Evolutionary conservation across 2,329 filamentous ascomycete species (phyloP).

Genomic region (Nemania diffusa): DNA sequence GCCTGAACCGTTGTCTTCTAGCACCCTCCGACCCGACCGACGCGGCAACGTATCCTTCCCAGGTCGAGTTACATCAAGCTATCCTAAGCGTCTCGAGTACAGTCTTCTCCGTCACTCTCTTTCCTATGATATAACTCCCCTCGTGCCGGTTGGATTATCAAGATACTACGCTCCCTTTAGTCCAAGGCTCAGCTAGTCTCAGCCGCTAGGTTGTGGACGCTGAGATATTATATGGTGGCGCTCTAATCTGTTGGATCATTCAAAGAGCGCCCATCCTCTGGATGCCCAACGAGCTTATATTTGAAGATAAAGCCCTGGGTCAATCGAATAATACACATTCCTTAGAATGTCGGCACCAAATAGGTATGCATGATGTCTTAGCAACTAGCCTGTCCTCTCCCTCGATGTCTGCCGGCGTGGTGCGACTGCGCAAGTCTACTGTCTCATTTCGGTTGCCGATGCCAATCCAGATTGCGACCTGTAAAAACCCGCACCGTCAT

Average conservation of each 20-base stretch:
- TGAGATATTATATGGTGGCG: conserved; percentile 38
- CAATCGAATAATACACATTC: conserved; percentile 26
- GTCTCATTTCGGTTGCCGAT: neutral
- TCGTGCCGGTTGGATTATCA: conserved; percentile 24
- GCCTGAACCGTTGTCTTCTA: conserved; percentile 40
- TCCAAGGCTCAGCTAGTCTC: conserved; percentile 12
- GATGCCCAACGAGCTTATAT: conserved; percentile 25
- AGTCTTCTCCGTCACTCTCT: conserved; percentile 5
- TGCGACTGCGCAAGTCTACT: conserved; percentile 13
- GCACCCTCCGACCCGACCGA: conserved; percentile 22
- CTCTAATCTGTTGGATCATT: conserved; percentile 35
- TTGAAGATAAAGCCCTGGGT: conserved; percentile 6
- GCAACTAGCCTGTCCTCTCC: conserved; percentile 20
- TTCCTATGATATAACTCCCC: conserved; percentile 23
- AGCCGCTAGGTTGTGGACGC: conserved; percentile 15
- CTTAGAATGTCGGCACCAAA: conserved; percentile 45
- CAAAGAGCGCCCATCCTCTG: conserved; percentile 38
- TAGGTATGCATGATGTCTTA: conserved; percentile 41
- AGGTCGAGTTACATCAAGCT: conserved; percentile 21
- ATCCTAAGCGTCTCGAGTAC: conserved; percentile 4
- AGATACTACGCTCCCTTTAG: conserved; percentile 20
- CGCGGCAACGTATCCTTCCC: conserved; percentile 34
- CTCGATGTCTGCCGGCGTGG: neutral
- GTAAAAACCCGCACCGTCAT: neutral
- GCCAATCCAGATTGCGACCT: neutral